Evolutionary conservation across 176 grass and related monocot genomes (phyloP).

Genomic region (Avena insularis): DNA sequence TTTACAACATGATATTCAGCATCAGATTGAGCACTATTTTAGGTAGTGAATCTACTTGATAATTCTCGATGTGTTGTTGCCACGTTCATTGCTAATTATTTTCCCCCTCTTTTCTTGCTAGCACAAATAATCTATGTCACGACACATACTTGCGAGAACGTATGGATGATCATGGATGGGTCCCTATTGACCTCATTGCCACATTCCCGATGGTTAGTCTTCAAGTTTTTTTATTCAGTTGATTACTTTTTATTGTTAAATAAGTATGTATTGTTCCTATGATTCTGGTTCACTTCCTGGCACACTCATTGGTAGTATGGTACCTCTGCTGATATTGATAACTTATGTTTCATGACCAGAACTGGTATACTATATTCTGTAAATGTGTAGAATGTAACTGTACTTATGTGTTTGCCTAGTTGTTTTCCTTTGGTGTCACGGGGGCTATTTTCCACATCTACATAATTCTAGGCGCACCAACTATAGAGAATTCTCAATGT

Average conservation of each 20-base stretch:
- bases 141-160: conserved; percentile 59
- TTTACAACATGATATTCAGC: conserved; percentile 46
- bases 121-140: conserved; percentile 72
- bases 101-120: conserved; percentile 44
- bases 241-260: not conserved
- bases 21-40: conserved; percentile 91
- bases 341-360: not conserved
- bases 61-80: not conserved
- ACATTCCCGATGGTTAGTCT: conserved; percentile 70
- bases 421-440: not conserved
- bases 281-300: not conserved
- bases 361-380: not conserved
- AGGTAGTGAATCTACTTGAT: conserved; percentile 56
- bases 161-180: conserved; percentile 93
- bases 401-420: not conserved
- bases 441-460: not conserved
- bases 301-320: not conserved
- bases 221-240: not conserved
- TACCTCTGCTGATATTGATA: not conserved
- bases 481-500: not conserved
- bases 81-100: not conserved
- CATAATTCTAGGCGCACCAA: not conserved
- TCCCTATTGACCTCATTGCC: conserved; percentile 63
- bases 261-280: not conserved
- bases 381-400: not conserved